phyloP scores from a whole-genome alignment of 306 rosid species.

The Sesbania bispinosa region DNA sequence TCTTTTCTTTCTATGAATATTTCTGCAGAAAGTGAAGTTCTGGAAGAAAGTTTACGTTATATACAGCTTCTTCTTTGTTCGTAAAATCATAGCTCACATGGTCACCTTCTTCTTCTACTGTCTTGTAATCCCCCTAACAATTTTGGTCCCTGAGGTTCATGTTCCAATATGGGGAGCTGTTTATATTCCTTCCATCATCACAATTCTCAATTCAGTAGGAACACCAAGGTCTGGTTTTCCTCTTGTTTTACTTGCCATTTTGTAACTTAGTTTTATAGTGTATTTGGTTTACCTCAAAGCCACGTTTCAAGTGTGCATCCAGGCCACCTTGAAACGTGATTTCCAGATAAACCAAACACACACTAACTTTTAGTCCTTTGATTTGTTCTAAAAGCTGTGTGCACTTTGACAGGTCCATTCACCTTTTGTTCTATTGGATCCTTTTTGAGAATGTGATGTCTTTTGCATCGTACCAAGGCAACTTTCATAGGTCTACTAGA shows the following conservation, averaged over 20 bases:
- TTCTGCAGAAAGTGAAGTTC: conserved; percentile 71
- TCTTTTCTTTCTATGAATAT: neutral
- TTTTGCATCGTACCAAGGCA: conserved; percentile 94
- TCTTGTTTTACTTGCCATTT: neutral
- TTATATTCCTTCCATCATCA: conserved; percentile 91
- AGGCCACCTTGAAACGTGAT: too few species aligned
- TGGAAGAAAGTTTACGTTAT: conserved; percentile 98
- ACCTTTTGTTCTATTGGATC: conserved; percentile 94
- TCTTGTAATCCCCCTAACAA: conserved; percentile 89
- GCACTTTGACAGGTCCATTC: conserved; percentile 68
- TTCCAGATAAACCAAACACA: too few species aligned
- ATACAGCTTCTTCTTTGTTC: conserved; percentile 95
- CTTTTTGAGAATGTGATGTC: conserved; percentile 99
- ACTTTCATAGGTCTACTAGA: conserved; percentile 82
- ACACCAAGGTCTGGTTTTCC: conserved; percentile 78
- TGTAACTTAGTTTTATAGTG: too few species aligned
- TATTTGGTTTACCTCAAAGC: too few species aligned
- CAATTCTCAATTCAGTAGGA: conserved; percentile 97
- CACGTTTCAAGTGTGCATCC: too few species aligned
- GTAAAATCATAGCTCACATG: conserved; percentile 93
- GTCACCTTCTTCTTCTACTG: conserved; percentile 95
- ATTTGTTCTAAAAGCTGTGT: neutral
- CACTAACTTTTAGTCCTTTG: neutral
- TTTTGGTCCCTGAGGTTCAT: conserved; percentile 90
- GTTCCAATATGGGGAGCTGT: conserved; percentile 99